These are phyloP conservation scores for Picochlorum sp. DNA, from an alignment of 139 green algal species.

Conservation along the genomic window DNA sequence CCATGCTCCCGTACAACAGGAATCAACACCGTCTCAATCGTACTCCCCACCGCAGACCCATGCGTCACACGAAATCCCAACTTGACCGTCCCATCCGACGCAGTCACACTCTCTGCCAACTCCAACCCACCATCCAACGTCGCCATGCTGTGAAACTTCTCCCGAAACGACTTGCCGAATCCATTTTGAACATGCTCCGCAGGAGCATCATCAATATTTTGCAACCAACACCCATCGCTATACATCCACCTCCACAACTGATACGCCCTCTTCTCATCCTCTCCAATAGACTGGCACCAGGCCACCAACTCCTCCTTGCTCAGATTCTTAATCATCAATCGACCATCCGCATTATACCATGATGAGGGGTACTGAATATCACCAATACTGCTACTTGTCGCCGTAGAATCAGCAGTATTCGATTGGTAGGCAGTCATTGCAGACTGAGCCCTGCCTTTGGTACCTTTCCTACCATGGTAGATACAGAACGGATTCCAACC, in stretches of 20 bases:
- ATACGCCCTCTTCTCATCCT: conserved; percentile 43
- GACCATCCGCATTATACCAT: conserved; percentile 32
- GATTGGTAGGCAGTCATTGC: background rate
- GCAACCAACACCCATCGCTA: conserved; percentile 41
- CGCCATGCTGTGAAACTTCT: conserved; percentile 23
- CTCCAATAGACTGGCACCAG: conserved; percentile 54
- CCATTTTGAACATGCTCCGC: conserved; percentile 29
- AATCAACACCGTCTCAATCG: conserved; percentile 77
- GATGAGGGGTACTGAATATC: background rate
- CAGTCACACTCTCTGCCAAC: conserved; percentile 38
- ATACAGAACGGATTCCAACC: too few relatives aligned
- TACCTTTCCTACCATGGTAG: too few relatives aligned
- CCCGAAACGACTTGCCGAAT: conserved; percentile 45
- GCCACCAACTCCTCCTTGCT: conserved; percentile 51
- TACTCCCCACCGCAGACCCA: conserved; percentile 19
- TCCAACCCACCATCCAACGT: conserved; percentile 53
- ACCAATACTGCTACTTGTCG: too few relatives aligned
- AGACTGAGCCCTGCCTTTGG: too few relatives aligned
- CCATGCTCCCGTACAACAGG: conserved; percentile 44
- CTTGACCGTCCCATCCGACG: conserved; percentile 68
- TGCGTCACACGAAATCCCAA: conserved; percentile 57
- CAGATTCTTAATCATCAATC: conserved; percentile 53
- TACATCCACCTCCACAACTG: conserved; percentile 86
- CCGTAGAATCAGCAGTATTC: too few relatives aligned
- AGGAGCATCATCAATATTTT: conserved; percentile 39